Evolutionary conservation across 2,329 filamentous ascomycete species (phyloP), one percentile per base, ranked within the genome.

Genomic region (Neurospora crassa): DNA sequence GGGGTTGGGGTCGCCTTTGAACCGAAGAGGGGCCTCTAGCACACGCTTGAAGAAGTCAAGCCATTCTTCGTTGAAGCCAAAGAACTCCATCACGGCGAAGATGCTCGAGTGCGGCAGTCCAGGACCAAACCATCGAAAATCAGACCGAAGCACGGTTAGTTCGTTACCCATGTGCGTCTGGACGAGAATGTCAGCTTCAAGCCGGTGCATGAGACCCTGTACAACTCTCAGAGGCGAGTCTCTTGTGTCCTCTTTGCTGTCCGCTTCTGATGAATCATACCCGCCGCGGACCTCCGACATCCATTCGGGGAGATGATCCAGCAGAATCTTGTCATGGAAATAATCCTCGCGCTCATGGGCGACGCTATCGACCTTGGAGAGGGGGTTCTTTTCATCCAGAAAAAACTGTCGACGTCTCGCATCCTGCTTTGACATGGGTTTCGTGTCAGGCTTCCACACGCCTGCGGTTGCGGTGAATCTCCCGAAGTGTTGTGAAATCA

Each of bases 111-210:
- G 88, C 2, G 88, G 83, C 16, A 90, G 79, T 5, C 84, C 73
- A 0, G 87, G 84, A 0, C 86, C 85, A 71, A 89, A 88, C 81
- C 84, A 87, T 67, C 84, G 81, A 74, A 90, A 89, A 75, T 89
- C 87, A 0, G 86, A 87, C 14, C 86, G 83, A 47, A 90, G 78
- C 2, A 87, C 84, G 1, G 85, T 85, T 69, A 87, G 82, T 24
- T 85, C 80, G 11, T 82, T 82, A 59, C 84, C 80, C 0, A 86
- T 74, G 24, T 81, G 79, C 37, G 79, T 84, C 71, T 84, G 82
- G 43, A 90, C 74, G 43, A 87, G 78, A 16, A 87, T 82, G 74
- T 89, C 87, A 8, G 87, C 84, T 40, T 87, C 83, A 6, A 88
- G 76, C 2, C 88, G 79, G 73, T 88, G 87, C 5, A 90, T 81